phyloP scores from a whole-genome alignment of 371 early-diverging fungal species.

The Cladochytrium tenue region DNA sequence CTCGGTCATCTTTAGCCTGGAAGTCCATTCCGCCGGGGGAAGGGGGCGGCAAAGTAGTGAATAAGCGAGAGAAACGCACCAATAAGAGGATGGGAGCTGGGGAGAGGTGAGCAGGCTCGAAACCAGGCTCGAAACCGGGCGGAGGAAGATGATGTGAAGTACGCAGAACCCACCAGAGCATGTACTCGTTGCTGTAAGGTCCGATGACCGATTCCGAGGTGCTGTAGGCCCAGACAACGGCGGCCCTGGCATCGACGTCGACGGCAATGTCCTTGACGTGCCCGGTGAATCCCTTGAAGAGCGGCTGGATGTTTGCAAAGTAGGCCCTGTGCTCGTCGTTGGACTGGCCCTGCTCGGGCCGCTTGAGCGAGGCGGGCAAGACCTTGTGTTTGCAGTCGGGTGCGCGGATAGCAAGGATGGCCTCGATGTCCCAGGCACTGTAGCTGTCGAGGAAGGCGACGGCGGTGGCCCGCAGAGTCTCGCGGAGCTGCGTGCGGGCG shows the following conservation, averaged over 20 bases:
- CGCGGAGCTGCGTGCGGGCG: too few species aligned
- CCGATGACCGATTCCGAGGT: constrained; percentile 3
- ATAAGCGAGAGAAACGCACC: too few species aligned
- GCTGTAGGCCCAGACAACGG: background rate
- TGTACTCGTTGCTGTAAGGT: constrained; percentile 3
- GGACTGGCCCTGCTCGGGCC: background rate
- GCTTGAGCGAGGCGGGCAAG: background rate
- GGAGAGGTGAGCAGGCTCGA: too few species aligned
- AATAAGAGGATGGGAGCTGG: too few species aligned
- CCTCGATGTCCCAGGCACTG: background rate
- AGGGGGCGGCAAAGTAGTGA: too few species aligned
- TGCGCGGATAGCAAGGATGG: background rate
- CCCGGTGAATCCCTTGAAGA: background rate
- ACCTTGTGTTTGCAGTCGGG: constrained; percentile 6
- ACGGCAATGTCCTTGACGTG: background rate
- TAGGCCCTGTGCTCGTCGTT: constrained; percentile 1
- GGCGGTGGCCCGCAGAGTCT: too few species aligned
- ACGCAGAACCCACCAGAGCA: too few species aligned
- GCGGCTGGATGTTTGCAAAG: background rate
- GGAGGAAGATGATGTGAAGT: too few species aligned
- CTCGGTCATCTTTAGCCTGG: background rate
- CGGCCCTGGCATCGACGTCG: background rate
- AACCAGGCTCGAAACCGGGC: too few species aligned
- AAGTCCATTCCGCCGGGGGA: too few species aligned
- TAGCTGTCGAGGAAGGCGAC: background rate